Percentiles rank a stretch among this genome's conserved stretches.
phyloP scores from a whole-genome alignment of 2,329 filamentous ascomycete genomes.

The Trichoderma sp. region DNA sequence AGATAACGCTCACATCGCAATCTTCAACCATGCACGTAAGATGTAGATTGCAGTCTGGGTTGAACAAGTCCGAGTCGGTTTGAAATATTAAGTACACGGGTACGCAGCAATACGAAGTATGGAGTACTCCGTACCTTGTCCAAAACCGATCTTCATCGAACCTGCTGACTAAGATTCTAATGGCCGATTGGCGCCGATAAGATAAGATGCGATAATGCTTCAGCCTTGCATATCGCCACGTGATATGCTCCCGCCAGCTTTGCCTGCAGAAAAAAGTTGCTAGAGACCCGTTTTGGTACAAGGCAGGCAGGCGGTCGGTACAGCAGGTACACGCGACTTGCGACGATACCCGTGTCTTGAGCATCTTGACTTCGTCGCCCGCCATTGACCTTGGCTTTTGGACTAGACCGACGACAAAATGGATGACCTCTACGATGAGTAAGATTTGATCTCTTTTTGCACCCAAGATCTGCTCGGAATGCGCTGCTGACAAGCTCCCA shows the following conservation, averaged over 20 bases:
- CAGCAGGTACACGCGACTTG: constrained; percentile 23
- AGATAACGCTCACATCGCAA: neutral
- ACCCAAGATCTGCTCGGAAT: neutral
- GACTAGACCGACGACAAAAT: constrained; percentile 49
- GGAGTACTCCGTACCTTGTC: neutral
- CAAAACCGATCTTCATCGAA: neutral
- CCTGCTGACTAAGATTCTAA: neutral
- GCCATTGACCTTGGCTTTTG: constrained; percentile 27
- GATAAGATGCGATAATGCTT: constrained; percentile 9
- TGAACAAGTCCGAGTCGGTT: neutral
- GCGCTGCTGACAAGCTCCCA: neutral
- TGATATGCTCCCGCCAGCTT: constrained; percentile 21
- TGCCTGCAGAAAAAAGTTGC: constrained; percentile 25
- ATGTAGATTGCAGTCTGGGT: neutral
- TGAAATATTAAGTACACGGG: neutral
- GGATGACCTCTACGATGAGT: constrained; percentile 99
- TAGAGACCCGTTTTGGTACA: constrained; percentile 11
- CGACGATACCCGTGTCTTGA: constrained; percentile 23
- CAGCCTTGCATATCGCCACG: constrained; percentile 22
- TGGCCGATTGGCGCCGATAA: neutral
- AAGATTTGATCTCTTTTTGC: constrained; percentile 31
- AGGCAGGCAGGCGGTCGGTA: constrained; percentile 13
- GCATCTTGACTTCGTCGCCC: constrained; percentile 23
- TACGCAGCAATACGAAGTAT: neutral
- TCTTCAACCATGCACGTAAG: neutral